Evolutionary conservation across 2,329 filamentous ascomycete species (phyloP).

Genomic region (Diaporthe citrichinensis): DNA sequence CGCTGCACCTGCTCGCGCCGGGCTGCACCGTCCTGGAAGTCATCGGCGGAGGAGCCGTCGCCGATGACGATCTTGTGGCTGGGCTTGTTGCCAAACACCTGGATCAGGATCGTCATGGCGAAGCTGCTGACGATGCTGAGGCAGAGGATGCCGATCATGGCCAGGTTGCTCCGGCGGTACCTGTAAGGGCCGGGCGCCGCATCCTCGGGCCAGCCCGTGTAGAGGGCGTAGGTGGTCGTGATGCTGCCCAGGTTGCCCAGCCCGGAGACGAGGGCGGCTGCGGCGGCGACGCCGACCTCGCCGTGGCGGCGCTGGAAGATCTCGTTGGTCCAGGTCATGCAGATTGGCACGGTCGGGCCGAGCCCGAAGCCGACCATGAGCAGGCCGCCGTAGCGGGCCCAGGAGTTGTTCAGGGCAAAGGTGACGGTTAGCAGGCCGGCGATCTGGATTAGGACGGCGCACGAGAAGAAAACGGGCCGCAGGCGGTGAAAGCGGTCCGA

Average conservation of each 20-base stretch:
- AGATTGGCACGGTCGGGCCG: slow-evolving; percentile 90
- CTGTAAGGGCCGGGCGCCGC: slow-evolving; percentile 75
- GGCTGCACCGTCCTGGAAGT: slow-evolving; percentile 73
- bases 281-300: slow-evolving; percentile 90
- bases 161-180: slow-evolving; percentile 86
- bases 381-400: slow-evolving; percentile 90
- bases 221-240: slow-evolving; percentile 89
- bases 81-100: slow-evolving; percentile 67
- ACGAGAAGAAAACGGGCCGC: slow-evolving; percentile 85
- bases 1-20: slow-evolving; percentile 70
- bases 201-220: slow-evolving; percentile 88
- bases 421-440: slow-evolving; percentile 84
- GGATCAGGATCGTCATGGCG: slow-evolving; percentile 77
- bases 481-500: slow-evolving; percentile 88
- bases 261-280: slow-evolving; percentile 87
- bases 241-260: slow-evolving; percentile 90
- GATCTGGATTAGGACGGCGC: slow-evolving; percentile 84
- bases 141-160: slow-evolving; percentile 88
- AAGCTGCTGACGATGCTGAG: slow-evolving; percentile 82
- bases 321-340: slow-evolving; percentile 94
- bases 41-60: slow-evolving; percentile 56
- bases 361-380: slow-evolving; percentile 91
- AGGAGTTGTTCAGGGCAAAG: slow-evolving; percentile 78
- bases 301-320: slow-evolving; percentile 92
- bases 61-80: slow-evolving; percentile 60